phyloP scores from a whole-genome alignment of 768 basidiomycete genomes.

The Rhodotorula graminis region DNA sequence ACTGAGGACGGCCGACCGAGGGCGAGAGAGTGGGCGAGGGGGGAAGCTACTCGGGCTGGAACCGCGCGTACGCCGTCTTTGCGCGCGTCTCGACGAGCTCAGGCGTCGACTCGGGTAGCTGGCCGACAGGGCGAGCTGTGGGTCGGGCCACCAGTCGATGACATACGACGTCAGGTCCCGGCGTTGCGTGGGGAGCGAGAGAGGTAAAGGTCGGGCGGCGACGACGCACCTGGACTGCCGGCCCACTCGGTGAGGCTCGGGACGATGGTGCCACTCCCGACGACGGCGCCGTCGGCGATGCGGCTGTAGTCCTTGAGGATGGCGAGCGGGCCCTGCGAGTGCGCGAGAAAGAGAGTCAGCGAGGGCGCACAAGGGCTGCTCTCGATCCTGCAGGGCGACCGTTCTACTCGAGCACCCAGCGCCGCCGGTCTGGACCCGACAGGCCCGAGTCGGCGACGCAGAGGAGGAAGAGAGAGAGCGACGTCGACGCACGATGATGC shows the following conservation, averaged over 20 bases:
- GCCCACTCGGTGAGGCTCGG: slow-evolving; percentile 78
- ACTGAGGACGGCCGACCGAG: too few species aligned
- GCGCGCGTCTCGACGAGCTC: slow-evolving; percentile 81
- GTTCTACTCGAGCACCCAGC: neutral
- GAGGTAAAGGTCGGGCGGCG: neutral
- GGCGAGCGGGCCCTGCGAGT: slow-evolving; percentile 78
- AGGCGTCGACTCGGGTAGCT: slow-evolving; percentile 88
- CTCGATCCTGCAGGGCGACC: neutral
- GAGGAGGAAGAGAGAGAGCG: neutral
- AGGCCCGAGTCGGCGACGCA: neutral
- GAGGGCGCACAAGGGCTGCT: neutral
- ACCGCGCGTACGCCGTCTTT: slow-evolving; percentile 78
- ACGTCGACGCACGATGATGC: slow-evolving; percentile 68
- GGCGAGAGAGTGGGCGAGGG: too few species aligned
- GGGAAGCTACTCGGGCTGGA: slow-evolving; percentile 55
- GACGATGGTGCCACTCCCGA: slow-evolving; percentile 87
- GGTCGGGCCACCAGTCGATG: too few species aligned
- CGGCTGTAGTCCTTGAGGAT: slow-evolving; percentile 94
- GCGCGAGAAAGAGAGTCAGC: neutral
- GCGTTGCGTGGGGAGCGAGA: neutral
- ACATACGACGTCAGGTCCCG: neutral
- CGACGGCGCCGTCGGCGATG: slow-evolving; percentile 79
- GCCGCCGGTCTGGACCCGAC: neutral
- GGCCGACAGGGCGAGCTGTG: slow-evolving; percentile 71
- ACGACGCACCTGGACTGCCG: slow-evolving; percentile 74